Evolutionary conservation across 2,329 filamentous ascomycete species (phyloP).

Genomic region (Colletotrichum sp.): DNA sequence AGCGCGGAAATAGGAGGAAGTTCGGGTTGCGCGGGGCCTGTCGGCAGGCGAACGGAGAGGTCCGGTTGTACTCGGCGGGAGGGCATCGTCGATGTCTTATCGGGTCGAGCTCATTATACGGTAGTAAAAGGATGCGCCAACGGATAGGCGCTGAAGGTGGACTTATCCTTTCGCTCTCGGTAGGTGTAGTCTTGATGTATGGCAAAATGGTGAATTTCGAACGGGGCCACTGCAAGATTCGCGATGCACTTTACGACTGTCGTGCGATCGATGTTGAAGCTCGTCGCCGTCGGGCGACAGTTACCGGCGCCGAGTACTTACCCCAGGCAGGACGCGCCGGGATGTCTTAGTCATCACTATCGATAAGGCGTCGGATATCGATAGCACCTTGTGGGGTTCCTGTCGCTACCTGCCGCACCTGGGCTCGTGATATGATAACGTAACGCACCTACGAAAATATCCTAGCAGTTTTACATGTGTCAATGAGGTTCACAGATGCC

Average conservation of each 20-base stretch:
- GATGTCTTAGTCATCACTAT: slow-evolving; percentile 9
- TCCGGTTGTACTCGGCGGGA: slow-evolving; percentile 43
- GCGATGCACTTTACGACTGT: slow-evolving; percentile 5
- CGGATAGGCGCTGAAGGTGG: not conserved
- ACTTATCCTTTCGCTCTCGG: not conserved
- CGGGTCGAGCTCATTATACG: slow-evolving; percentile 8
- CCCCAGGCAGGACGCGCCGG: not conserved
- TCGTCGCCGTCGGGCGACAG: slow-evolving; percentile 5
- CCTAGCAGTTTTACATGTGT: not conserved
- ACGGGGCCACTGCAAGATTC: not conserved
- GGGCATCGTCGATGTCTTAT: slow-evolving; percentile 23
- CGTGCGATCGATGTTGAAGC: slow-evolving; percentile 20
- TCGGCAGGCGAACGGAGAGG: slow-evolving; percentile 40
- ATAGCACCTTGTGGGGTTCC: not conserved
- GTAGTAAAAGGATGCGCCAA: not conserved
- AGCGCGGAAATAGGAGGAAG: slow-evolving; percentile 74
- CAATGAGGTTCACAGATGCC: not conserved
- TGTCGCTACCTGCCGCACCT: not conserved
- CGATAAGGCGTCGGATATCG: not conserved
- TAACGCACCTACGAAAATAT: not conserved
- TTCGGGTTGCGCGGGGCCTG: slow-evolving; percentile 42
- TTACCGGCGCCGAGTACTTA: slow-evolving; percentile 1
- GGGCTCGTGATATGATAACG: not conserved
- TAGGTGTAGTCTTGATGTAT: not conserved
- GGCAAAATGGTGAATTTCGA: not conserved